Evolutionary conservation across 805 yeast genomes (phyloP).

Genomic region (Barnettozyma botsteinii): DNA sequence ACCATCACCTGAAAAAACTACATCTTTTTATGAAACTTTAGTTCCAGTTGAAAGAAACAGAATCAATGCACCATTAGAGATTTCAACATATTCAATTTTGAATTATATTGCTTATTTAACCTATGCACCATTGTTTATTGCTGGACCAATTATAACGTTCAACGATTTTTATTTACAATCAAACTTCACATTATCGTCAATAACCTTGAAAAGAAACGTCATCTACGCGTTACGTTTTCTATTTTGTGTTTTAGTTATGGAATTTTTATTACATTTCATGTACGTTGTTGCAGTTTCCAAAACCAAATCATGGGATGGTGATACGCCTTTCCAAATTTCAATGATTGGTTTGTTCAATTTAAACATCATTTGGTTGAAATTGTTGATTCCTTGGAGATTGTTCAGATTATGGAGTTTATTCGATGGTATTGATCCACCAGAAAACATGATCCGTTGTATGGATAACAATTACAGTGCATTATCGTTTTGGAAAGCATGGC

Average conservation of each 20-base stretch:
- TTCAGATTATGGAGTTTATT: conserved; percentile 88
- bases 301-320: conserved; percentile 83
- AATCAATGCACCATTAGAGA: conserved; percentile 54
- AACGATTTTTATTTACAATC: conserved; percentile 85
- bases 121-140: conserved; percentile 87
- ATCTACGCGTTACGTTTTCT: conserved; percentile 63
- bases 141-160: conserved; percentile 92
- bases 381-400: conserved; percentile 92
- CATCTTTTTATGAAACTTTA: conserved; percentile 12
- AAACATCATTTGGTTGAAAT: conserved; percentile 87
- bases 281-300: conserved; percentile 93
- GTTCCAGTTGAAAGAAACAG: conserved; percentile 56
- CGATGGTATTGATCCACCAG: conserved; percentile 96
- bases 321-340: conserved; percentile 86
- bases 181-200: conserved; percentile 51
- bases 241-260: conserved; percentile 83
- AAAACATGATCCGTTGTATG: conserved; percentile 95
- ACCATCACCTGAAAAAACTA: conserved; percentile 14
- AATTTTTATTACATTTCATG: conserved; percentile 75
- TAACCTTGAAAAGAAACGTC: conserved; percentile 44
- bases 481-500: conserved; percentile 99
- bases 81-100: conserved; percentile 51
- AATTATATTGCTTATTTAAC: conserved; percentile 73
- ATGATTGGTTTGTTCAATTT: conserved; percentile 92
- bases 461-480: conserved; percentile 88